These are phyloP conservation scores for Afroboletus lepidellus DNA, from an alignment of 1,284 basidiomycete species.

Conservation along the genomic window DNA sequence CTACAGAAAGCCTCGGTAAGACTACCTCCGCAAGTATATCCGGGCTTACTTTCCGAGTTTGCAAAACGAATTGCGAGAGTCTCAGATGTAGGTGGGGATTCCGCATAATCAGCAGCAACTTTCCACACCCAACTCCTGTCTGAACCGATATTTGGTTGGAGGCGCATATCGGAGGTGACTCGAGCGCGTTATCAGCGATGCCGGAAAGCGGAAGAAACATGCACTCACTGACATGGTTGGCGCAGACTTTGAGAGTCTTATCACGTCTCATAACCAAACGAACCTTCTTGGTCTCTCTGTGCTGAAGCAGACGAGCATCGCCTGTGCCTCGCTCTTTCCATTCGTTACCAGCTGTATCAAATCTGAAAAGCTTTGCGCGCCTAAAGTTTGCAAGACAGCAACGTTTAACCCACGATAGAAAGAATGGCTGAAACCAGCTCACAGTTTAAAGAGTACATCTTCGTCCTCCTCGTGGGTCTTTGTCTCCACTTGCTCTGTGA, in stretches of 20 bases:
- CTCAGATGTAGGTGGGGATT: slow-evolving; percentile 85
- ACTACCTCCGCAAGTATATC: background rate
- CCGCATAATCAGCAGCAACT: slow-evolving; percentile 93
- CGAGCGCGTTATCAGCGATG: slow-evolving; percentile 7
- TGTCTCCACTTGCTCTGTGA: slow-evolving; percentile 93
- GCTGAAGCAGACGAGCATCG: slow-evolving; percentile 84
- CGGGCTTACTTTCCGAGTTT: slow-evolving; percentile 89
- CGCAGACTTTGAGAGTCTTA: slow-evolving; percentile 99
- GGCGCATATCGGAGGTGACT: slow-evolving; percentile 91
- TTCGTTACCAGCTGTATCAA: slow-evolving; percentile 77
- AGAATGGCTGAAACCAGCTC: slow-evolving; percentile 35
- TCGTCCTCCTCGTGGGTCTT: slow-evolving; percentile 98
- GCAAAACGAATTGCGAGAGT: slow-evolving; percentile 98
- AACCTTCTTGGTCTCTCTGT: slow-evolving; percentile 89
- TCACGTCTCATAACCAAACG: slow-evolving; percentile 99
- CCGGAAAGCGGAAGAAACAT: background rate
- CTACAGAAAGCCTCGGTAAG: slow-evolving; percentile 41
- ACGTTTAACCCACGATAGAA: slow-evolving; percentile 14
- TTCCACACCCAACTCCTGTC: slow-evolving; percentile 99
- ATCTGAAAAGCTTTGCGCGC: slow-evolving; percentile 99
- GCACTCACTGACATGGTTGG: slow-evolving; percentile 91
- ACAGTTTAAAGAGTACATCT: slow-evolving; percentile 95
- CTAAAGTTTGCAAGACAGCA: slow-evolving; percentile 42
- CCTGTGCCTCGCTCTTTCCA: slow-evolving; percentile 98
- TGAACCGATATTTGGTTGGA: slow-evolving; percentile 97